Percentiles rank a stretch among this genome's conserved stretches.
phyloP scores from a whole-genome alignment of 2,329 filamentous ascomycete species.

The Colletotrichum sp. region DNA sequence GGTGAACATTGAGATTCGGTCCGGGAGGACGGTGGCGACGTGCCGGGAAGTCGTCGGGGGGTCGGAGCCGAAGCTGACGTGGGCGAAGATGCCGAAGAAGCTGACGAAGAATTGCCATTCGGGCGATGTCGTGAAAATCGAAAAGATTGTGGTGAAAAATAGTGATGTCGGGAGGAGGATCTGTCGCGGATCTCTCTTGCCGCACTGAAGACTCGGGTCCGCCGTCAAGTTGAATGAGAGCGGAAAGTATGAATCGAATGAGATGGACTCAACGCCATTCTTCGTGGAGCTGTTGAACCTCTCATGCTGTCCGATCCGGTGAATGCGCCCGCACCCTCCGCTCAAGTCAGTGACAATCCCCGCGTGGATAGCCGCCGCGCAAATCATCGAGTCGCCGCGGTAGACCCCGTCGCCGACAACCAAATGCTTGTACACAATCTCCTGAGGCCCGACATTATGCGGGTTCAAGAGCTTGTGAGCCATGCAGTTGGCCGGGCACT shows the following conservation, averaged over 20 bases:
- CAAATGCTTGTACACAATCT: conserved; percentile 67
- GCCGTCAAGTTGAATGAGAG: conserved; percentile 80
- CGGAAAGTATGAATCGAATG: conserved; percentile 89
- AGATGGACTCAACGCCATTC: conserved; percentile 77
- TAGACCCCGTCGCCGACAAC: conserved; percentile 78
- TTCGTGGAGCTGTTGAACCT: conserved; percentile 67
- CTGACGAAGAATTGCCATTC: conserved; percentile 83
- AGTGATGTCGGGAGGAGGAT: conserved; percentile 82
- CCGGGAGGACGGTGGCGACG: conserved; percentile 71
- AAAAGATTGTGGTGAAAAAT: conserved; percentile 77
- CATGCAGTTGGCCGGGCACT: conserved; percentile 76
- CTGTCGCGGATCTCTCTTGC: conserved; percentile 83
- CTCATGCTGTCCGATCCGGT: conserved; percentile 71
- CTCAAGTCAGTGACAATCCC: conserved; percentile 74
- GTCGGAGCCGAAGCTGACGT: conserved; percentile 89
- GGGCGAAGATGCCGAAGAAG: conserved; percentile 85
- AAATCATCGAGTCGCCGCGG: conserved; percentile 89
- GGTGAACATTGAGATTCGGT: conserved; percentile 9
- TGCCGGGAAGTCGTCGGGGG: conserved; percentile 65
- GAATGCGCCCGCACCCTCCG: conserved; percentile 84
- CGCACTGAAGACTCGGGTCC: conserved; percentile 60
- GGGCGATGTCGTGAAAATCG: conserved; percentile 81
- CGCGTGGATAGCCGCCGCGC: conserved; percentile 82
- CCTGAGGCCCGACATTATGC: conserved; percentile 74
- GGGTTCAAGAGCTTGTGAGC: conserved; percentile 71